Base-by-base conservation (phyloP, 306 rosid species). In the Rosa lucieae region DNA sequence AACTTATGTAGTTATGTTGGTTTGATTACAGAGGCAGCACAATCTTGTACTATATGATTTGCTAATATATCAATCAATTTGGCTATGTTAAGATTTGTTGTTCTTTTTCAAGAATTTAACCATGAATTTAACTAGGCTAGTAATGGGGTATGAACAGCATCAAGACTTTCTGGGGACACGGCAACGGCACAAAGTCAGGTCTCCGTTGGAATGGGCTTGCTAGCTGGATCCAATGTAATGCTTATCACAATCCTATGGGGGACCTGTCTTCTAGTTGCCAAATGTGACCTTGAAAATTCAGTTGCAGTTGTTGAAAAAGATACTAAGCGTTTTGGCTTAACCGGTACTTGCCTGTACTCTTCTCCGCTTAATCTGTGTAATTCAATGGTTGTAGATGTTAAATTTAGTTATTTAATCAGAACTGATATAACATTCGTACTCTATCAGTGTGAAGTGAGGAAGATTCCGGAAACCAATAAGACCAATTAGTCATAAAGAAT, bases 181-280 rank as follows among this genome's bases (percentile, higher is more conserved):
- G 97, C 84, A 79, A 83, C 83, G 26, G 92, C 92, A 84, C 92
- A 92, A 78, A 84, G 89, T 87, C 91, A 89, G 87, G 94, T 89
- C 67, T 84, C 85, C 4, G 91, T 92, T 43, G 97, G 97, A 77
- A 89, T 92, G 91, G 94, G 97, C 37, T 86, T 92, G 84, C 85
- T 92, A 7, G 91, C 97, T 68, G 94, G 97, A 80, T 92, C 94
- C 14, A 92, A 89, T 29, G 89, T 87, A 79, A 75, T 89, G 84
- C 91, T 92, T 87, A 86, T 92, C 29, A 89, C 97, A 75, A 77
- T 92, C 61, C 82, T 89, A 65, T 92, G 94, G 97, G 92, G 96
- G 35, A 76, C 90, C 71, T 87, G 94, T 46, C 86, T 89, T 12
- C 75, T 89, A 73, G 89, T 88, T 48, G 92, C 92, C 90, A 92